Evolutionary conservation across 352 stramenopile genomes (phyloP), one percentile per base, ranked within the genome.

Genomic region (Elongisporangium anandrum): DNA sequence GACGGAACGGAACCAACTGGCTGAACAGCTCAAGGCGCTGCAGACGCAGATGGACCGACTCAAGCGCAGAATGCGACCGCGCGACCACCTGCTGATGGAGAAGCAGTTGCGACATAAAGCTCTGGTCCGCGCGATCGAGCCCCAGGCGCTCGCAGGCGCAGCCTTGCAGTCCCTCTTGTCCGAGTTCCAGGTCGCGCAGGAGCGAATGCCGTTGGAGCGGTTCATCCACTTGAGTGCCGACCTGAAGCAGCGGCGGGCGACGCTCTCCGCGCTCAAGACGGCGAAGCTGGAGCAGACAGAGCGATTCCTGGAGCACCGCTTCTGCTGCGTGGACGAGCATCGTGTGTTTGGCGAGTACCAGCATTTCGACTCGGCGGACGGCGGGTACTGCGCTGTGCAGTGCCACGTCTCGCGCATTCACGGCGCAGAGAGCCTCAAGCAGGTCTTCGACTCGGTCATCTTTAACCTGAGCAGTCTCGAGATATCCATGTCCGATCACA

Each of bases 401-500:
- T 70, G 70, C 34, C 68, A 51, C 17, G 70, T 48, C 9, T 74
- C 66, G 23, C 61, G 72, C 49, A 75, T 80, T n/a, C 58, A 67
- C 41, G 51, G 62, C 21, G 52, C 69, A 22, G 26, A 24, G n/a
- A 65, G 58, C 20, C 69, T 74, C 13, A 60, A 65, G 48, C 63
- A 71, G 20, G 72, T 80, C 39, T 80, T 73, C 24, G 72, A 77
- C 53, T 64, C 66, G 54, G 50, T 78, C 34, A 57, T 68, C 17
- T 59, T 66, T 45, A 73, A 69, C 50, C 59, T 77, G 51, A 68
- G 62, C 21, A 77, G 75, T 45, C 59, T 71, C 39, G 69, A 80
- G 57, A 80, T 78, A 50, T 76, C 53, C 45, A 67, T 78, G n/a
- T 77, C 69, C 21, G 69, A 77, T 39, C 72, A 69, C 21, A 21